These are phyloP conservation scores for Glebionis coronaria DNA, from an alignment of 129 eudicot genomes.

Conservation along the genomic window DNA sequence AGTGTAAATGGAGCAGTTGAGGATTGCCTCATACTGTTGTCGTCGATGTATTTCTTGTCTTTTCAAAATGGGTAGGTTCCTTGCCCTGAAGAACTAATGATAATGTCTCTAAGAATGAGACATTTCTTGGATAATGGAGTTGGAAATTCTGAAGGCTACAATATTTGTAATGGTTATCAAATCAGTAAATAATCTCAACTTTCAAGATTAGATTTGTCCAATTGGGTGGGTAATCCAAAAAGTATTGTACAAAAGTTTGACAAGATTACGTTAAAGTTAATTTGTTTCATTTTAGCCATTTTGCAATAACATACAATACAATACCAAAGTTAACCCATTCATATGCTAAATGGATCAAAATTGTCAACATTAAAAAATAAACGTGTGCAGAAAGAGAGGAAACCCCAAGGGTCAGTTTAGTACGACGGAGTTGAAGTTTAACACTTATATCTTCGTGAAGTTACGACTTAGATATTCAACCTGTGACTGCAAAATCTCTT, in stretches of 20 bases:
- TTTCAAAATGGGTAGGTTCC: slow-evolving; percentile 43
- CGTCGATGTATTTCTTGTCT: slow-evolving; percentile 51
- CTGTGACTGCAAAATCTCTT: slow-evolving; percentile 78
- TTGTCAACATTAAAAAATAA: not conserved
- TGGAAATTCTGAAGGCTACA: slow-evolving; percentile 38
- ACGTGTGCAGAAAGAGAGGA: not conserved
- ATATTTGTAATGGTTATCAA: slow-evolving; percentile 30
- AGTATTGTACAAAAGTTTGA: no score
- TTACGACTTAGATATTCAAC: slow-evolving; percentile 80
- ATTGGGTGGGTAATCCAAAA: no score
- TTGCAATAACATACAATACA: no score
- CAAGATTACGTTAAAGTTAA: no score
- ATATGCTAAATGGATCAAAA: not conserved
- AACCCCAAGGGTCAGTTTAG: no score
- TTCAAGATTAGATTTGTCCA: no score
- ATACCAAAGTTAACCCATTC: no score
- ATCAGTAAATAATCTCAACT: not conserved
- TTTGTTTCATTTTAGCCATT: no score
- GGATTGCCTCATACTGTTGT: slow-evolving; percentile 77
- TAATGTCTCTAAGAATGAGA: slow-evolving; percentile 57
- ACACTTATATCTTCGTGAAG: slow-evolving; percentile 68
- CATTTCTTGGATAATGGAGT: slow-evolving; percentile 71
- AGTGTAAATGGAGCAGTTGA: slow-evolving; percentile 90
- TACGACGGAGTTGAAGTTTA: no score
- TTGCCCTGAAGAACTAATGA: slow-evolving; percentile 52